These are phyloP conservation scores for Cajanus cajan DNA, from an alignment of 306 rosid genomes.

Conservation along the genomic window DNA sequence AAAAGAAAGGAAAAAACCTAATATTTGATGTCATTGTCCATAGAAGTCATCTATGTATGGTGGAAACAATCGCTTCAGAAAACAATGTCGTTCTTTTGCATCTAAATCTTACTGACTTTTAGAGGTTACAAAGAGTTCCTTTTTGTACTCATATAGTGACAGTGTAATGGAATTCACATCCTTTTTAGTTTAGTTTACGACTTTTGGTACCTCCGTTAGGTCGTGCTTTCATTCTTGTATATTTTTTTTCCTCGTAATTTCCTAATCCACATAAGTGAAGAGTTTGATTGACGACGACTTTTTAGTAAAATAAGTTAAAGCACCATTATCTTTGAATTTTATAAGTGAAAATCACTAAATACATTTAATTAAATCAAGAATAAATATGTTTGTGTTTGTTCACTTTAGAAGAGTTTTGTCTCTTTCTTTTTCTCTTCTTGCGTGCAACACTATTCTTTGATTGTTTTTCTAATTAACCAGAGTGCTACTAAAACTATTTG, in stretches of 20 bases:
- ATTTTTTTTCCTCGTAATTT: constrained; percentile 17
- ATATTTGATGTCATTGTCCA: constrained; percentile 18
- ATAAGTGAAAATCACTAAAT: background rate
- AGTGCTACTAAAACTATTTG: background rate
- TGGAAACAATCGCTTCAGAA: constrained; percentile 29
- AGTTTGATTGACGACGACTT: constrained; percentile 26
- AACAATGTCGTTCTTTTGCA: constrained; percentile 33
- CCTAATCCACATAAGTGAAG: background rate
- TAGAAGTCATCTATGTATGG: constrained; percentile 3
- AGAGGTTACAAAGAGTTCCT: constrained; percentile 38
- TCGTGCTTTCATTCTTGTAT: background rate
- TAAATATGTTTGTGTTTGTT: background rate
- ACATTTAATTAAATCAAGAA: background rate
- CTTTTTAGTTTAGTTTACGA: constrained; percentile 5
- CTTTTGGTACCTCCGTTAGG: constrained; percentile 48
- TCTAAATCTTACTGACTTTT: constrained; percentile 39
- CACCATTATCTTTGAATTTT: background rate
- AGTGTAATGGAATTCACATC: background rate
- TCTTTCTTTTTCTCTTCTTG: background rate
- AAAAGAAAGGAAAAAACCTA: background rate
- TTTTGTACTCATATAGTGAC: background rate
- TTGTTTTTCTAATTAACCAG: background rate
- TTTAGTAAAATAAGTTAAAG: background rate
- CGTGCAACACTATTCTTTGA: background rate
- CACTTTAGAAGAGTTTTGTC: background rate